Evolutionary conservation across 441 rosid species (phyloP), one percentile per base, ranked within the genome.

Genomic region (Mallotus repandus): DNA sequence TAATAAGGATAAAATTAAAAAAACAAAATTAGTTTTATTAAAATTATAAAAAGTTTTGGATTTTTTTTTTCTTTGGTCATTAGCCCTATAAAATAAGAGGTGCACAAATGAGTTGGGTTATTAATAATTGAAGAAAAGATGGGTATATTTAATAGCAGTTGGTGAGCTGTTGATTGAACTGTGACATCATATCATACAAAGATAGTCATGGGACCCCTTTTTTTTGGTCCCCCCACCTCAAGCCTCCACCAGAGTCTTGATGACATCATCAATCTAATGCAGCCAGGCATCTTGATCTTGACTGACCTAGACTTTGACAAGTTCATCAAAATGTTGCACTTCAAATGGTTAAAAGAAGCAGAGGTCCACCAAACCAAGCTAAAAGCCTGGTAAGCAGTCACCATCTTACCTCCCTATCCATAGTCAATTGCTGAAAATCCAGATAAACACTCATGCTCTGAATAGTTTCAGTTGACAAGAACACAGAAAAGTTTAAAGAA

Each of bases 231-330:
- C 45, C 45, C 63, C 41, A 13, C 46, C 16, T 19, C 13, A 32
- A 43, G 3, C 25, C 32, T 71, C 69, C 55, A 73, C 73, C 76
- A 66, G 61, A 50, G 18, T 32, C 62, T 52, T 25, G 29, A 25
- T 56, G 64, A 35, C 61, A 68, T 57, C 57, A 55, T 58, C 63
- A 12, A 2, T 16, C 48, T 11, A 21, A 50, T 58, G 76, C 67
- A 35, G 41, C 2, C 64, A 74, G 4, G 25, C 13, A 21, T 35
- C 0, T 58, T 19, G 22, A 49, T 60, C 25, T 63, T 64, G 59
- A 68, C 70, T 64, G 59, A 68, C 73, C 75, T 69, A 72, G 73
- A 77, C 75, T 49, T 66, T 61, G 69, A 67, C 55, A 50, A n/a
- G 60, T 29, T 61, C 69, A 66, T 10, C 19, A 22, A 21, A 16